Evolutionary conservation across 495 filamentous ascomycete species (phyloP).

Genomic region (Aspergillus asperescens): DNA sequence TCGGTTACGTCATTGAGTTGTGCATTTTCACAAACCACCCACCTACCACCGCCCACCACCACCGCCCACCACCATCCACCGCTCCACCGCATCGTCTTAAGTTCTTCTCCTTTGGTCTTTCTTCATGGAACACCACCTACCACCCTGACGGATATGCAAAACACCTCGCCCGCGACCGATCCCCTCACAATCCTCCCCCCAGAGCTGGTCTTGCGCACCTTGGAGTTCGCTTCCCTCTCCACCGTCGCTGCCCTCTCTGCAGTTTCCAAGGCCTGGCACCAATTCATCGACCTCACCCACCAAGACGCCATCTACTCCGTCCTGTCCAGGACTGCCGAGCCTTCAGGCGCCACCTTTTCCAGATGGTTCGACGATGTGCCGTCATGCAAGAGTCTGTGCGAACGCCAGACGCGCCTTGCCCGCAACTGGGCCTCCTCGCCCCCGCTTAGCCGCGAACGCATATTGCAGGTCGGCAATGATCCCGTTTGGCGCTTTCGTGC

Average conservation of each 20-base stretch:
- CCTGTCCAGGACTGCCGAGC: conserved; percentile 25
- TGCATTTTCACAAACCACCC: no score
- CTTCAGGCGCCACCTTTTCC: conserved; percentile 20
- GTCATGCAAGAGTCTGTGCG: conserved; percentile 39
- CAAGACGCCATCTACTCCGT: conserved; percentile 37
- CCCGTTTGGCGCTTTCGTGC: conserved; percentile 38
- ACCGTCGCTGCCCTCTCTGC: conserved; percentile 30
- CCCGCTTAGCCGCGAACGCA: conserved; percentile 28
- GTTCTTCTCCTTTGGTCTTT: no score
- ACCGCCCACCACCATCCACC: no score
- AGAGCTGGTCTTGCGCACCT: conserved; percentile 34
- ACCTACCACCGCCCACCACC: no score
- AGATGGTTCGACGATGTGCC: conserved; percentile 21
- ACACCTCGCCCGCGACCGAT: conserved; percentile 15
- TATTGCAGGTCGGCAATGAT: conserved; percentile 36
- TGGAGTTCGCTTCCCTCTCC: conserved; percentile 33
- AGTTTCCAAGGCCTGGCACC: conserved; percentile 36
- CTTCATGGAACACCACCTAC: no score
- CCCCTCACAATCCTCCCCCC: conserved; percentile 32
- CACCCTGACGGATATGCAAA: neutral
- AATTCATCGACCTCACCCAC: conserved; percentile 39
- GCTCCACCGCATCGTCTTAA: no score
- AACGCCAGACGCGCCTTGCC: conserved; percentile 32
- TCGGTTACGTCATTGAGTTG: no score
- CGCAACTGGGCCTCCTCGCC: conserved; percentile 29